Evolutionary conservation across 371 early-diverging fungal species (phyloP).

Genomic region (Ordospora colligata): DNA sequence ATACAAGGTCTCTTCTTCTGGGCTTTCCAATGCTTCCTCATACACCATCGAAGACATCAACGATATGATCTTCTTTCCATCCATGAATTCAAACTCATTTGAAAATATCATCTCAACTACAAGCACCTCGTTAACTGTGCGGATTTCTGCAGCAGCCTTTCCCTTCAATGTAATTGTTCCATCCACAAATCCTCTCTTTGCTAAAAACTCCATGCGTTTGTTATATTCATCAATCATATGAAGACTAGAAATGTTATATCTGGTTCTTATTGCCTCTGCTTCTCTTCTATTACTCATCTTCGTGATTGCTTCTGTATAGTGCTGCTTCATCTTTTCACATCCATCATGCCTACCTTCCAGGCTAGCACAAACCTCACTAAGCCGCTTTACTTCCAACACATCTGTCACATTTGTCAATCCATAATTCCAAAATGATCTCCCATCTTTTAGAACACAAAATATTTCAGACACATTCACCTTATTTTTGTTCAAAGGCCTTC

Average conservation of each 20-base stretch:
- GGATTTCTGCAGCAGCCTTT: slow-evolving; percentile 55
- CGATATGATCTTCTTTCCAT: slow-evolving; percentile 33
- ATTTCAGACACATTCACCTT: background rate
- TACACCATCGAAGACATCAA: slow-evolving; percentile 49
- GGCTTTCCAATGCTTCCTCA: slow-evolving; percentile 42
- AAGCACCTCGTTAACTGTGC: slow-evolving; percentile 56
- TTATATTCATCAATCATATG: slow-evolving; percentile 53
- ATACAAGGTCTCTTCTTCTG: slow-evolving; percentile 28
- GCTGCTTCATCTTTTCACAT: slow-evolving; percentile 39
- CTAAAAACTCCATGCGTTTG: slow-evolving; percentile 51
- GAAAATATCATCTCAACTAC: slow-evolving; percentile 57
- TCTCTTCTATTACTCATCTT: slow-evolving; percentile 5
- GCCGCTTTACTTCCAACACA: background rate
- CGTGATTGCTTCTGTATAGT: slow-evolving; percentile 34
- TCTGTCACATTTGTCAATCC: slow-evolving; percentile 8
- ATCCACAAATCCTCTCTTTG: slow-evolving; percentile 43
- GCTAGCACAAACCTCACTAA: background rate
- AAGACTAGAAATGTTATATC: slow-evolving; percentile 24
- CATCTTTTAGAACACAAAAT: slow-evolving; percentile 22
- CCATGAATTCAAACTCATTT: slow-evolving; percentile 38
- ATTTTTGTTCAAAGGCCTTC: background rate
- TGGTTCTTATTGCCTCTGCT: slow-evolving; percentile 28
- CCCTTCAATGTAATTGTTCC: slow-evolving; percentile 51
- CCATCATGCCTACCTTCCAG: background rate
- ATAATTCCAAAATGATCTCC: slow-evolving; percentile 21